Evolutionary conservation across 371 early-diverging fungal genomes (phyloP), one percentile per base, ranked within the genome.

Genomic region (Mortierella sp.): DNA sequence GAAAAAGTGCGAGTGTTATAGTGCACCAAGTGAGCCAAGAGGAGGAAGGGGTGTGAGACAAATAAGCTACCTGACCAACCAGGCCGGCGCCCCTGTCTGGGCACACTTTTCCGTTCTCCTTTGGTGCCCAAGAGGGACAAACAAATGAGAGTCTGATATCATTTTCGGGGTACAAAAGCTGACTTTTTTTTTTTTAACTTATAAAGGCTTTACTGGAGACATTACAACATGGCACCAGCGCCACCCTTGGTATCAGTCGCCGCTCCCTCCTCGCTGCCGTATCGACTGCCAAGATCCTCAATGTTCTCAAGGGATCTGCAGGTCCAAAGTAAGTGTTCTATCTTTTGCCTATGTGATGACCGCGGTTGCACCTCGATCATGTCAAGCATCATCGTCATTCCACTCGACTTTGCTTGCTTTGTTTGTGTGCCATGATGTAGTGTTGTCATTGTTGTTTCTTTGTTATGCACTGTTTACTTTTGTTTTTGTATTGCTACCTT

Each of bases 151-250:
- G 14, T 14, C 2, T 35, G 18, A n/a, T n/a, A 18, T 60, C 29
- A 11, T 29, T 16, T 6, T 60, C 29, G 48, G 48, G 24, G 24
- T 24, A 65, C 38, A 24, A 2, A 18, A 24, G 46, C 60, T 75
- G 18, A 60, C 75, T 58, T 58, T 56, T 72, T 75, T 87, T 88
- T 1, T 88, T 88, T 14, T 85, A 35, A 41, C 41, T 91, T 10
- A 71, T 89, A 56, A 89, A 94, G 85, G 91, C 90, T 21, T 79
- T 94, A 7, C 88, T 94, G 49, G 94, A 94, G 76, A 89, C 92
- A 55, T 89, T 90, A 27, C 93, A 93, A 79, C 91, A 91, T 72
- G 90, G 93, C 58, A 93, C 94, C 3, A 89, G 89, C 24, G 84
- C 92, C 56, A 90, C 92, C 2, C 88, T 94, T 72, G 93, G 92